Evolutionary conservation across 768 basidiomycete genomes (phyloP).

Genomic region (Punctularia strigosozonata): DNA sequence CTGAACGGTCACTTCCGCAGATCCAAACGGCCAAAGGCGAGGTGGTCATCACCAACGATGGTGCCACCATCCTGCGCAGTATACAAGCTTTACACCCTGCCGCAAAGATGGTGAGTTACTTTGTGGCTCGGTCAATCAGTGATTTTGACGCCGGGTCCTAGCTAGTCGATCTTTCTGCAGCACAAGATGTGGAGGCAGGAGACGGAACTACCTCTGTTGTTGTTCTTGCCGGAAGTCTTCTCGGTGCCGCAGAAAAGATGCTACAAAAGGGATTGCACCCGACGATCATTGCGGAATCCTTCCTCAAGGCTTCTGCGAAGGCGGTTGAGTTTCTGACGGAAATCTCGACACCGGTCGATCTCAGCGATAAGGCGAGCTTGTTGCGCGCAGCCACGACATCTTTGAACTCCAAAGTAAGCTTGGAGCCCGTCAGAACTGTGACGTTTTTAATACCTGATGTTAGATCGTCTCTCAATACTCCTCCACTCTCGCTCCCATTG

Average conservation of each 20-base stretch:
- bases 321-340: conserved; percentile 91
- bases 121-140: not conserved
- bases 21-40: conserved; percentile 96
- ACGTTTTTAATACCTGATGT: not conserved
- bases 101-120: conserved; percentile 78
- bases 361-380: conserved; percentile 76
- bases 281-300: conserved; percentile 92
- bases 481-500: conserved; percentile 94
- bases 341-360: conserved; percentile 84
- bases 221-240: conserved; percentile 85
- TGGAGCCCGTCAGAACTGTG: not conserved
- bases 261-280: conserved; percentile 95
- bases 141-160: conserved; percentile 19
- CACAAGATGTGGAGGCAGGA: conserved; percentile 97
- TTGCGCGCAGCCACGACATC: conserved; percentile 91
- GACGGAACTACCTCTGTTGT: conserved; percentile 98
- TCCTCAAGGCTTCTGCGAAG: conserved; percentile 84
- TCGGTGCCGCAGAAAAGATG: conserved; percentile 95
- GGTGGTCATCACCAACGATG: conserved; percentile 97
- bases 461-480: conserved; percentile 99
- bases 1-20: conserved; percentile 26
- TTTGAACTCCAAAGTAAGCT: conserved; percentile 80
- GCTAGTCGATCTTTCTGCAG: conserved; percentile 95
- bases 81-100: conserved; percentile 96
- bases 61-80: conserved; percentile 92